Percentiles rank a stretch among this genome's conserved stretches.
phyloP scores from a whole-genome alignment of 2,329 filamentous ascomycete species.

The Aschersonia sp. region DNA sequence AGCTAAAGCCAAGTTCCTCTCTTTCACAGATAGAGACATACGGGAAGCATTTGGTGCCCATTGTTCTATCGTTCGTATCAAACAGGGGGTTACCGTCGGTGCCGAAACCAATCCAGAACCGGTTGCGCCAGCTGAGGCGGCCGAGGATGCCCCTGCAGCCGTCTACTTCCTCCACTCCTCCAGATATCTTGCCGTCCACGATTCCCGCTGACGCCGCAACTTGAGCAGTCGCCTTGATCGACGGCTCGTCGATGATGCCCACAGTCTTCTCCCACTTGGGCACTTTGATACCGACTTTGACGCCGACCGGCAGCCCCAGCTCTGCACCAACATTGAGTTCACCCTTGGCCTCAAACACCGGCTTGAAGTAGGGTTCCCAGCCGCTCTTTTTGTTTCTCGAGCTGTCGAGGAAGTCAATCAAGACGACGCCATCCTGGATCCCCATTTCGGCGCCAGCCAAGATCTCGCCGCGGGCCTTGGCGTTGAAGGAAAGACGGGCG shows the following conservation, averaged over 20 bases:
- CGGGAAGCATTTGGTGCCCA: not conserved
- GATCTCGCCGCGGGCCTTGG: conserved; percentile 10
- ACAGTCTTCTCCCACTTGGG: not conserved
- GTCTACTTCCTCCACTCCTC: not conserved
- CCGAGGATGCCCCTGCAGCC: not conserved
- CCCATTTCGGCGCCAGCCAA: conserved; percentile 15
- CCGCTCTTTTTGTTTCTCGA: not conserved
- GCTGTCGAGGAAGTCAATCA: not conserved
- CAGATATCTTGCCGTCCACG: not conserved
- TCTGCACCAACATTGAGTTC: not conserved
- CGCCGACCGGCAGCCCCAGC: not conserved
- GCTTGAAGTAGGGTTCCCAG: not conserved
- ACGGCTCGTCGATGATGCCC: not conserved
- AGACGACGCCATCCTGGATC: not conserved
- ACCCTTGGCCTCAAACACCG: not conserved
- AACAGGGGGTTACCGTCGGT: not conserved
- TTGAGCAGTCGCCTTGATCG: not conserved
- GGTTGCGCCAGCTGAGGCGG: not conserved
- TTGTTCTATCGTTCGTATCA: not conserved
- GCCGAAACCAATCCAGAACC: not conserved
- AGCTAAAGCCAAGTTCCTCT: too few species aligned
- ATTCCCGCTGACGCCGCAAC: not conserved
- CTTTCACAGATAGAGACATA: not conserved
- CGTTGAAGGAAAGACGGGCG: conserved; percentile 9
- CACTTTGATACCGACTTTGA: not conserved